These are phyloP conservation scores for Cladochytrium replicatum DNA, from an alignment of 192 early-diverging fungal genomes.

Conservation along the genomic window DNA sequence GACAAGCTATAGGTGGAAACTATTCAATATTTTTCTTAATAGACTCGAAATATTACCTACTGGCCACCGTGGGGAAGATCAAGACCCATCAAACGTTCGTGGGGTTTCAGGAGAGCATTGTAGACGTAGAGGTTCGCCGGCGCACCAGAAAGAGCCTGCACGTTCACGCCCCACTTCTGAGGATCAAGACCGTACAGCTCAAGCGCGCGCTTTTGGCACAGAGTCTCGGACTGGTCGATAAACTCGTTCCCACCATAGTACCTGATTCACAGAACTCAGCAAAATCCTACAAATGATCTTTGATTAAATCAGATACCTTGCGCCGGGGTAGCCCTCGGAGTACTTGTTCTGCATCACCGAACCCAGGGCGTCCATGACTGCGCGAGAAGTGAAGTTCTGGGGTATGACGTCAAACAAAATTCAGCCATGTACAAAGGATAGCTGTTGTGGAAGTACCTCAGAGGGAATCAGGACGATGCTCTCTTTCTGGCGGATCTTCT, in stretches of 20 bases:
- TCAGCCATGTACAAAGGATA: neutral
- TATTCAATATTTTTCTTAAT: conserved; percentile 2
- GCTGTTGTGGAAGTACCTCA: conserved; percentile 51
- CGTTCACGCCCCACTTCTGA: conserved; percentile 94
- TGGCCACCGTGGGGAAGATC: conserved; percentile 98
- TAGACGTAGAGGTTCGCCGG: conserved; percentile 98
- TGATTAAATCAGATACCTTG: conserved; percentile 41
- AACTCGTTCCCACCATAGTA: conserved; percentile 99
- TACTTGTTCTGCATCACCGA: conserved; percentile 99
- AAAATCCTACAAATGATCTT: neutral
- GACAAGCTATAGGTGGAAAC: conserved; percentile 56
- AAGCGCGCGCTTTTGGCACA: conserved; percentile 94
- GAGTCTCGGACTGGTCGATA: conserved; percentile 86
- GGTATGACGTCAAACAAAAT: neutral
- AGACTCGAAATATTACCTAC: conserved; percentile 36
- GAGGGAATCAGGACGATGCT: conserved; percentile 91
- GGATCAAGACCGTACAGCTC: conserved; percentile 78
- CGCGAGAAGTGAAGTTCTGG: conserved; percentile 93
- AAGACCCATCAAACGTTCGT: conserved; percentile 96
- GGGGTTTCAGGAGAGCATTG: conserved; percentile 86
- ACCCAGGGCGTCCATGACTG: conserved; percentile 93
- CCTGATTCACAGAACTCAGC: conserved; percentile 21
- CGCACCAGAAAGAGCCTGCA: conserved; percentile 88
- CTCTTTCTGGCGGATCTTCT: conserved; percentile 90
- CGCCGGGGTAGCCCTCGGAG: conserved; percentile 93